Conservation (phyloP, 2,329 filamentous ascomycete species). For the Botryotinia convoluta region DNA sequence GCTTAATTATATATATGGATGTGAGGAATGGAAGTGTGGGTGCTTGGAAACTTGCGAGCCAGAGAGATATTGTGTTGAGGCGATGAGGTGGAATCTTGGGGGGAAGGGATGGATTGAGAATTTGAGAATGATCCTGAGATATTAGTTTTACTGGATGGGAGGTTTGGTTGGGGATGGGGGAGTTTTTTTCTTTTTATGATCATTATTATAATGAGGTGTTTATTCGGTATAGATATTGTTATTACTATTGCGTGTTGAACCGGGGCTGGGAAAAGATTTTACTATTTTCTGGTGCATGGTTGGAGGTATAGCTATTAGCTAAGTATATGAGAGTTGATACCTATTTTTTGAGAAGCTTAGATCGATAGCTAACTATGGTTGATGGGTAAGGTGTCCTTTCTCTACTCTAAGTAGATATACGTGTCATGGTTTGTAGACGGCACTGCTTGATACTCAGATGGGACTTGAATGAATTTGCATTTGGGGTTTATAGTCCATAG, state of each 20-base stretch:
- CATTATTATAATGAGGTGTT: too few relatives aligned
- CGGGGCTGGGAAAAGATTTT: not conserved
- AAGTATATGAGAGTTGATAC: too few relatives aligned
- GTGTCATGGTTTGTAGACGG: not conserved
- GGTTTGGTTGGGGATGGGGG: too few relatives aligned
- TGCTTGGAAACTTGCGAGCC: too few relatives aligned
- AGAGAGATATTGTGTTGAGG: not conserved
- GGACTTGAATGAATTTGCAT: accelerated
- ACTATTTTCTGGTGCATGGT: not conserved
- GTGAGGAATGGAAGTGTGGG: too few relatives aligned
- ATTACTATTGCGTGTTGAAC: not conserved
- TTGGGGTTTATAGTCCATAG: not conserved
- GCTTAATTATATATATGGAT: too few relatives aligned
- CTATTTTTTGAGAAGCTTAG: not conserved
- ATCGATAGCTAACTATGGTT: not conserved
- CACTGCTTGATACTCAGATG: not conserved
- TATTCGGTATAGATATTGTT: not conserved
- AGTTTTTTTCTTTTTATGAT: not conserved
- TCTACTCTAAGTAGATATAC: not conserved
- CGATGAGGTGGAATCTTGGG: not conserved
- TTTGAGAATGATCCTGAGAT: not conserved
- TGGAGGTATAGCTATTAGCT: not conserved
- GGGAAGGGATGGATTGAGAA: not conserved
- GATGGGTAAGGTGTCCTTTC: not conserved
- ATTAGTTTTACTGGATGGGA: not conserved